Evolutionary conservation across 2,329 filamentous ascomycete genomes (phyloP).

Genomic region (Gaeumannomyces sp.): DNA sequence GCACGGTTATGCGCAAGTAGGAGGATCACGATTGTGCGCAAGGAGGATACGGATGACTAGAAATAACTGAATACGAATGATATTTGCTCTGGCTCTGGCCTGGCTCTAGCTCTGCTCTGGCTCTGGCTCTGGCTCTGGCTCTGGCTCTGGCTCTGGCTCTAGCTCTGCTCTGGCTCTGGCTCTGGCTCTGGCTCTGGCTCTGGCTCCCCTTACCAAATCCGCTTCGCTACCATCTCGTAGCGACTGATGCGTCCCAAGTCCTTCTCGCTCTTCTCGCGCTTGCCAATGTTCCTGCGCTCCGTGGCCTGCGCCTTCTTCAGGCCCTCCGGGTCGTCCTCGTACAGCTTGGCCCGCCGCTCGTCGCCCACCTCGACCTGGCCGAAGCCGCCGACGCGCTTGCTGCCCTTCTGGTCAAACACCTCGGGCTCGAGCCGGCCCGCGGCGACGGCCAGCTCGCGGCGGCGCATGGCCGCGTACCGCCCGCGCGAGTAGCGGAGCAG

Average conservation of each 20-base stretch:
- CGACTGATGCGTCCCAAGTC: constrained; percentile 64
- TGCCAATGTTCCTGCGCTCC: constrained; percentile 57
- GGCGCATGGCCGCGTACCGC: constrained; percentile 76
- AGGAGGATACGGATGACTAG: too few species aligned
- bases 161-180: too few species aligned
- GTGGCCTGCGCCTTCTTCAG: constrained; percentile 55
- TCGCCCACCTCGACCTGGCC: constrained; percentile 85
- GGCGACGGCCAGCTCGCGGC: constrained; percentile 50
- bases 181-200: too few species aligned
- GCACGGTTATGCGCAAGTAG: constrained; percentile 38
- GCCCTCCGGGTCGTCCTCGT: constrained; percentile 74
- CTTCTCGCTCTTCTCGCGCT: constrained; percentile 44
- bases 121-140: too few species aligned
- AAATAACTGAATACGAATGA: background rate
- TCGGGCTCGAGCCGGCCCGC: constrained; percentile 42
- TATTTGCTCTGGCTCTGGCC: background rate
- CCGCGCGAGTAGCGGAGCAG: constrained; percentile 73
- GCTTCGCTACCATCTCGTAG: constrained; percentile 94
- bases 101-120: too few species aligned
- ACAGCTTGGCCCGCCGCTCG: constrained; percentile 78
- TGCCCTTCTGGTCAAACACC: constrained; percentile 60
- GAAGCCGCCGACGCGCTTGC: constrained; percentile 69
- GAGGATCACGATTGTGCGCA: too few species aligned
- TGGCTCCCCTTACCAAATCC: constrained; percentile 83
- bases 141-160: too few species aligned